Conservation (phyloP, 306 rosid genomes). For the Arachis hypogaea region DNA sequence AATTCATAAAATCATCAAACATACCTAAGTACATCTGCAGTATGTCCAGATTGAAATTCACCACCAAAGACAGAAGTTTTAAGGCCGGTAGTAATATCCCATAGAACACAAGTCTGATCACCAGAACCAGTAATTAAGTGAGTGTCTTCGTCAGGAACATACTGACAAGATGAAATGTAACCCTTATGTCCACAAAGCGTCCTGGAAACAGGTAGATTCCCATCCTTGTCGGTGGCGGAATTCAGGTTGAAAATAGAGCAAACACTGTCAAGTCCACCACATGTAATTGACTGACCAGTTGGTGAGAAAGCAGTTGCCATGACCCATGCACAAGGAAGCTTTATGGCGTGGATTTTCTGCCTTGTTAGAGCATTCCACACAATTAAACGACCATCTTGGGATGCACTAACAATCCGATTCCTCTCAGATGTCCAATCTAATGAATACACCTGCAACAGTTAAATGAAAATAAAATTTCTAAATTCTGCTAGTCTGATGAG, state of each 20-base stretch:
- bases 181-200: constrained; percentile 87
- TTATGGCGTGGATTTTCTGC: constrained; percentile 84
- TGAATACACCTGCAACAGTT: constrained; percentile 68
- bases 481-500: constrained; percentile 3
- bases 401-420: constrained; percentile 88
- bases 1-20: constrained; percentile 35
- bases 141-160: constrained; percentile 82
- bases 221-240: constrained; percentile 70
- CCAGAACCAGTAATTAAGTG: constrained; percentile 89
- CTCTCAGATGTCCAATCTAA: constrained; percentile 87
- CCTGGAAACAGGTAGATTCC: constrained; percentile 65
- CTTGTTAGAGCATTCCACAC: constrained; percentile 95
- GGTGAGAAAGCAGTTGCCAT: constrained; percentile 88
- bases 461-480: constrained; percentile 1
- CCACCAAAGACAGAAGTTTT: constrained; percentile 90
- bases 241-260: constrained; percentile 85
- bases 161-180: constrained; percentile 82
- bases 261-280: constrained; percentile 90
- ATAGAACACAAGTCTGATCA: constrained; percentile 83
- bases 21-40: constrained; percentile 83
- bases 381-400: constrained; percentile 85
- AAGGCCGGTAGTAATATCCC: constrained; percentile 91
- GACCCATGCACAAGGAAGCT: constrained; percentile 94
- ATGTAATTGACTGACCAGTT: constrained; percentile 80
- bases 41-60: constrained; percentile 90